phyloP scores from a whole-genome alignment of 1,284 basidiomycete genomes.

The Pascua sp. region DNA sequence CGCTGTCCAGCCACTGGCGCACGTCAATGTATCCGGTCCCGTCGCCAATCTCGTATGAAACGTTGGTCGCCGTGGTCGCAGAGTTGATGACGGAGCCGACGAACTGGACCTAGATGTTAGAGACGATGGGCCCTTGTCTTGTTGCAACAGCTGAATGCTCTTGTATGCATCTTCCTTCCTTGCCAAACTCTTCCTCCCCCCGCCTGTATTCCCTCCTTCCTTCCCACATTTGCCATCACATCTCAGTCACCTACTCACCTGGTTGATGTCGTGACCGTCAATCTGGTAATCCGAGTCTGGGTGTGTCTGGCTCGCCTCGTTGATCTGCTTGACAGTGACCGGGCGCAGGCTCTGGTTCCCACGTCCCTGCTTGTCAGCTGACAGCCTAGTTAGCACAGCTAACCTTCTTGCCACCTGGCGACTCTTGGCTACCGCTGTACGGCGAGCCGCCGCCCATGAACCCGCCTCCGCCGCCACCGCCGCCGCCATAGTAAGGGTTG shows the following conservation, averaged over 20 bases:
- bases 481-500: conserved; percentile 45
- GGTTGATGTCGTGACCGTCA: conserved; percentile 71
- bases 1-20: conserved; percentile 79
- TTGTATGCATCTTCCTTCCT: too few species aligned
- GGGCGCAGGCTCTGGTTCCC: conserved; percentile 68
- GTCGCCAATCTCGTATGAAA: conserved; percentile 78
- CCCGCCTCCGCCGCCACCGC: conserved; percentile 30
- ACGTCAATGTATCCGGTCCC: conserved; percentile 85
- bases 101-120: conserved; percentile 53
- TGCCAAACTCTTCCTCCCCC: neutral
- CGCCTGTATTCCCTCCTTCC: too few species aligned
- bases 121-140: too few species aligned
- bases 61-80: conserved; percentile 73
- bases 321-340: conserved; percentile 77
- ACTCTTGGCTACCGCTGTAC: conserved; percentile 38
- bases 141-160: neutral
- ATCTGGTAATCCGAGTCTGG: conserved; percentile 83
- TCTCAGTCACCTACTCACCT: neutral
- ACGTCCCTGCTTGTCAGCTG: conserved; percentile 30
- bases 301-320: conserved; percentile 73
- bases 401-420: conserved; percentile 35
- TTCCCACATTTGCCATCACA: neutral
- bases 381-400: neutral
- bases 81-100: conserved; percentile 77
- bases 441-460: conserved; percentile 37